Conservation (phyloP, 208 protist species). For the Leishmania lainsoni region DNA sequence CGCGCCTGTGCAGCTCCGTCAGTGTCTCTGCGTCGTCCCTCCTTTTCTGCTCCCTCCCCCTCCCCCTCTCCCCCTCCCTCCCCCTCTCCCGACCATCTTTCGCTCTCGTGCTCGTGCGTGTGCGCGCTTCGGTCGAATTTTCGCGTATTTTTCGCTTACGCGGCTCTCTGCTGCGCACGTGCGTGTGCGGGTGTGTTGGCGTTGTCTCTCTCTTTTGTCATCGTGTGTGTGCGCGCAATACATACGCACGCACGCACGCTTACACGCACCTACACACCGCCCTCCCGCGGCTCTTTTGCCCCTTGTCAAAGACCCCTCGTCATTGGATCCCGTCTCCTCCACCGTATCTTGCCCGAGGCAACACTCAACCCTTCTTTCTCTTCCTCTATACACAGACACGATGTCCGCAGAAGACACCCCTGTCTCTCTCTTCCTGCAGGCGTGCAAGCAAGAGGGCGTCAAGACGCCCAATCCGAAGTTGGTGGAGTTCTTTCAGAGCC, state of each 20-base stretch:
- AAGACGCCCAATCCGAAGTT: slow-evolving; percentile 82
- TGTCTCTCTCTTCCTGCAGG: slow-evolving; percentile 57
- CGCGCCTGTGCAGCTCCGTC: background rate
- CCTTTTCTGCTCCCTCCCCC: background rate
- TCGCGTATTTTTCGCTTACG: background rate
- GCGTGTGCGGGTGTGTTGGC: background rate
- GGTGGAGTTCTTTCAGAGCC: slow-evolving; percentile 69
- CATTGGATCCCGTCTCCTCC: background rate
- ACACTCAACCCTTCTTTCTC: background rate
- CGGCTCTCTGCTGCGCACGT: background rate
- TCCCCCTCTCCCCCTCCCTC: background rate
- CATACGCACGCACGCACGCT: slow-evolving; percentile 25
- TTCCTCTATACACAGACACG: background rate
- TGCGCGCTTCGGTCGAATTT: background rate
- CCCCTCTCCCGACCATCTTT: background rate
- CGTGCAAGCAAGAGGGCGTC: slow-evolving; percentile 81
- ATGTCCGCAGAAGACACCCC: slow-evolving; percentile 62
- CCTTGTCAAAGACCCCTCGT: background rate
- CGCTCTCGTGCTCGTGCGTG: background rate
- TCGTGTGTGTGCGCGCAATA: slow-evolving; percentile 2
- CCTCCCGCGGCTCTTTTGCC: background rate
- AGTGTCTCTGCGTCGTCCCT: background rate
- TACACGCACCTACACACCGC: background rate
- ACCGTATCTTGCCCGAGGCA: background rate
- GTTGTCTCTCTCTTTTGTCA: background rate